Conservation (phyloP, 768 basidiomycete species). For the Russula emetica region DNA sequence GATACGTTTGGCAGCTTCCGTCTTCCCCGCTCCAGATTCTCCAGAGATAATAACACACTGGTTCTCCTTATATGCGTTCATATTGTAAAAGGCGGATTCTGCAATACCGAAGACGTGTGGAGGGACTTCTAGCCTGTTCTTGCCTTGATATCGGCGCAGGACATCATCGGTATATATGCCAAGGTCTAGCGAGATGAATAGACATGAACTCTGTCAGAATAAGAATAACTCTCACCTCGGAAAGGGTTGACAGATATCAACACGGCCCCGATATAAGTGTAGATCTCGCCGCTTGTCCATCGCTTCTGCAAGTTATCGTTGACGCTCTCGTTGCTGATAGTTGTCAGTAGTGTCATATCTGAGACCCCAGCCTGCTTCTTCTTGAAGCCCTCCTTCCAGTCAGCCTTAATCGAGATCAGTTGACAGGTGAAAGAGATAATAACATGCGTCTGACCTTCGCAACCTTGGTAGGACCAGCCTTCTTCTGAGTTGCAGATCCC, state of each 20-base stretch:
- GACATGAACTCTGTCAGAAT: background rate
- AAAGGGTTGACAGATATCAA: conserved; percentile 99
- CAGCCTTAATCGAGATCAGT: conserved; percentile 56
- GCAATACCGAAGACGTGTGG: conserved; percentile 98
- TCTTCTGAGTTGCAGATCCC: conserved; percentile 59
- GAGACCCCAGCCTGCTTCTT: conserved; percentile 98
- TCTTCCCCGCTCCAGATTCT: conserved; percentile 98
- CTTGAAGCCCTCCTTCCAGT: conserved; percentile 99
- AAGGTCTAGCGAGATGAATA: conserved; percentile 55
- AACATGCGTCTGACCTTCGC: conserved; percentile 56
- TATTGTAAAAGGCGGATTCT: conserved; percentile 96
- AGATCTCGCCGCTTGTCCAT: conserved; percentile 93
- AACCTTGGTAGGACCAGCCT: conserved; percentile 54
- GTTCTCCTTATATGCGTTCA: conserved; percentile 99
- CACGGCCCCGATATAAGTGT: conserved; percentile 98
- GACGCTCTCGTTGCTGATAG: conserved; percentile 95
- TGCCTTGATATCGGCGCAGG: conserved; percentile 82
- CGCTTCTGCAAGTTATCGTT: conserved; percentile 98
- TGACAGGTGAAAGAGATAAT: background rate
- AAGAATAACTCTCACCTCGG: conserved; percentile 51
- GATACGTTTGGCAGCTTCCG: conserved; percentile 97
- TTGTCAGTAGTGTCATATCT: conserved; percentile 96
- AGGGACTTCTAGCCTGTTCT: conserved; percentile 96
- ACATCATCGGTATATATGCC: conserved; percentile 96
- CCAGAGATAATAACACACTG: conserved; percentile 99